Evolutionary conservation across 345 rosid genomes (phyloP).

Genomic region (Raphanus raphanistrum): DNA sequence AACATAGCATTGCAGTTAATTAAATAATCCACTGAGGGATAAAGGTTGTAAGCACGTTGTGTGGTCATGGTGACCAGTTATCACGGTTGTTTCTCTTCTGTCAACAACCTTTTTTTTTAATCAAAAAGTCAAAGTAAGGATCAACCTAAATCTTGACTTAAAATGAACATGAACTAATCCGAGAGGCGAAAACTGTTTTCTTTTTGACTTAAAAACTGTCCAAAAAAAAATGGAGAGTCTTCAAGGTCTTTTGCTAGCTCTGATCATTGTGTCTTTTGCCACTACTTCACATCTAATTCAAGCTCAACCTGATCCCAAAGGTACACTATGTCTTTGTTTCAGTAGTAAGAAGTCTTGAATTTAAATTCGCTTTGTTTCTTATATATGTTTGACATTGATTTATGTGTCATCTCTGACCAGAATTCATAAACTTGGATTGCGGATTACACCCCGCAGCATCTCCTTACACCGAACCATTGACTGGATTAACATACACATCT

Average conservation of each 20-base stretch:
- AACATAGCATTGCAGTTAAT: neutral
- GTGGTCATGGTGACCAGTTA: conserved; percentile 12
- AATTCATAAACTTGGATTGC: conserved; percentile 51
- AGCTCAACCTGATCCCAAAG: conserved; percentile 36
- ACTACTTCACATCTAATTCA: neutral
- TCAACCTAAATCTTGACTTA: conserved; percentile 30
- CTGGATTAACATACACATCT: conserved; percentile 30
- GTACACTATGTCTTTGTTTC: conserved; percentile 5
- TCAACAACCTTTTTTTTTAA: neutral
- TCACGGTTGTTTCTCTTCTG: conserved; percentile 16
- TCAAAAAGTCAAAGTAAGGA: conserved; percentile 16
- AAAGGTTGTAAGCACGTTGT: conserved; percentile 20
- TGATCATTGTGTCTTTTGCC: conserved; percentile 18
- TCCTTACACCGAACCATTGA: conserved; percentile 30
- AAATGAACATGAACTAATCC: neutral
- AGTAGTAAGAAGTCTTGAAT: neutral
- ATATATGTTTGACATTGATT: neutral
- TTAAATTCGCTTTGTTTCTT: neutral
- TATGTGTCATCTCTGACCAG: conserved; percentile 22
- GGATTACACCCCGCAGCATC: conserved; percentile 30
- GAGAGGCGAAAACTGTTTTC: conserved; percentile 16
- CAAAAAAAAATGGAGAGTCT: conserved; percentile 5
- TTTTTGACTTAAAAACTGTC: neutral
- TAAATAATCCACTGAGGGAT: neutral
- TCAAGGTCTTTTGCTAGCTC: conserved; percentile 7